These are phyloP conservation scores for Vitis vinifera DNA, from an alignment of 164 flowering plant genomes.

Conservation along the genomic window DNA sequence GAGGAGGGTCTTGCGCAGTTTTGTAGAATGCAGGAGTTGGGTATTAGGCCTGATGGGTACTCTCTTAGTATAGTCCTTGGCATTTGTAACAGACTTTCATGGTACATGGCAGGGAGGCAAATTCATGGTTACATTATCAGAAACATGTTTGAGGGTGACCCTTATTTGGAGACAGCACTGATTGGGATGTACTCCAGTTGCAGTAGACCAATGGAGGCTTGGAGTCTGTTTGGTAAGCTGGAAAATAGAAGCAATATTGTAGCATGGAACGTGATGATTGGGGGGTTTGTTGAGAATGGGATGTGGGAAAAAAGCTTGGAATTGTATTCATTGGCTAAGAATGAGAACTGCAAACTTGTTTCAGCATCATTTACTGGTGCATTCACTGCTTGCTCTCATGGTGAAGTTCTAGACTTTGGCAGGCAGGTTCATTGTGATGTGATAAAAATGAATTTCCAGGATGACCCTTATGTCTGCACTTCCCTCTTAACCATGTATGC, in stretches of 20 bases:
- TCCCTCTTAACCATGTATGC: constrained; percentile 59
- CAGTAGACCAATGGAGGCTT: constrained; percentile 32
- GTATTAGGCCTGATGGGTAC: constrained; percentile 55
- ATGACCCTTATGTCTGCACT: constrained; percentile 47
- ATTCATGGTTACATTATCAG: constrained; percentile 57
- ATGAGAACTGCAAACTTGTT: constrained; percentile 26
- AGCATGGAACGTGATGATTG: constrained; percentile 65
- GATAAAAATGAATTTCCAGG: constrained; percentile 46
- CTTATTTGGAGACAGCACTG: constrained; percentile 52
- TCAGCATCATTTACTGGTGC: constrained; percentile 46
- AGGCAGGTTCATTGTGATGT: constrained; percentile 49
- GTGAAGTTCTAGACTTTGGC: constrained; percentile 38
- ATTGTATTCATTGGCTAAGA: constrained; percentile 38
- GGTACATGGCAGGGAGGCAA: constrained; percentile 37
- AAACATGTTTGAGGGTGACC: constrained; percentile 31
- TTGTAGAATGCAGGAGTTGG: constrained; percentile 40
- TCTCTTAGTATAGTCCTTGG: constrained; percentile 54
- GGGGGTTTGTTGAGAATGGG: constrained; percentile 50
- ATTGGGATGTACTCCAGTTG: constrained; percentile 52
- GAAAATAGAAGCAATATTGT: constrained; percentile 40
- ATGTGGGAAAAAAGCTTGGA: constrained; percentile 48
- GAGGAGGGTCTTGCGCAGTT: constrained; percentile 43
- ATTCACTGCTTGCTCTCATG: constrained; percentile 43
- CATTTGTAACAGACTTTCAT: constrained; percentile 13
- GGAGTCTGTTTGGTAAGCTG: constrained; percentile 34